phyloP scores from a whole-genome alignment of 2,329 filamentous ascomycete species.

The Fusarium albosuccineum region DNA sequence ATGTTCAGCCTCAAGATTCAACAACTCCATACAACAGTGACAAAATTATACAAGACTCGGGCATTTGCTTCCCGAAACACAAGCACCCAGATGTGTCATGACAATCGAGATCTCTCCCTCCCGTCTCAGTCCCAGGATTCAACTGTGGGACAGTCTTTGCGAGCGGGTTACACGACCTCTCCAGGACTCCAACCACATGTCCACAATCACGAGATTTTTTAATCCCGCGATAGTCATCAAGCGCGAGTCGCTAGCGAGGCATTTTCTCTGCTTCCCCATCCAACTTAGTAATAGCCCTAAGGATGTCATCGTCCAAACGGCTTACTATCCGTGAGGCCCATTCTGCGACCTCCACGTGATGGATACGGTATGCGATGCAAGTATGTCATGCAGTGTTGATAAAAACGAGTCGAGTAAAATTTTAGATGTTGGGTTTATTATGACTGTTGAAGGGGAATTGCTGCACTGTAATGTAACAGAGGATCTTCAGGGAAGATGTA shows the following conservation, averaged over 20 bases:
- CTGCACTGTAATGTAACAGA: too few species aligned
- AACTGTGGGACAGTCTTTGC: not conserved
- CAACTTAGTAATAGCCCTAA: not conserved
- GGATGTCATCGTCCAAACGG: slow-evolving; percentile 5
- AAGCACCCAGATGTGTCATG: slow-evolving; percentile 11
- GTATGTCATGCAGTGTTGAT: slow-evolving; percentile 38
- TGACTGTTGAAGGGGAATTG: too few species aligned
- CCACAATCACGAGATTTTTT: slow-evolving; percentile 1
- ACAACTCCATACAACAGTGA: not conserved
- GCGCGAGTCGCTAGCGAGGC: not conserved
- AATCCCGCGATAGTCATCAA: not conserved
- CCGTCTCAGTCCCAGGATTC: not conserved
- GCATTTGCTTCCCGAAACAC: not conserved
- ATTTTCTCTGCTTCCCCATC: not conserved
- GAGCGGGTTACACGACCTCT: slow-evolving; percentile 10
- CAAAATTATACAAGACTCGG: not conserved
- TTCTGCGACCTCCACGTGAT: slow-evolving; percentile 42
- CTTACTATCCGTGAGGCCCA: slow-evolving; percentile 24
- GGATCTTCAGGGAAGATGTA: too few species aligned
- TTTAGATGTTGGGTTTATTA: too few species aligned
- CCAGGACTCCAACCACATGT: not conserved
- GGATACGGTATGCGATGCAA: slow-evolving; percentile 34
- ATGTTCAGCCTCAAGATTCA: not conserved
- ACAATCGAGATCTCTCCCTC: not conserved
- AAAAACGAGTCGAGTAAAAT: slow-evolving; percentile 3